Evolutionary conservation across 73 alveolate genomes (phyloP).

Genomic region (Symbiodinium pilosum): DNA sequence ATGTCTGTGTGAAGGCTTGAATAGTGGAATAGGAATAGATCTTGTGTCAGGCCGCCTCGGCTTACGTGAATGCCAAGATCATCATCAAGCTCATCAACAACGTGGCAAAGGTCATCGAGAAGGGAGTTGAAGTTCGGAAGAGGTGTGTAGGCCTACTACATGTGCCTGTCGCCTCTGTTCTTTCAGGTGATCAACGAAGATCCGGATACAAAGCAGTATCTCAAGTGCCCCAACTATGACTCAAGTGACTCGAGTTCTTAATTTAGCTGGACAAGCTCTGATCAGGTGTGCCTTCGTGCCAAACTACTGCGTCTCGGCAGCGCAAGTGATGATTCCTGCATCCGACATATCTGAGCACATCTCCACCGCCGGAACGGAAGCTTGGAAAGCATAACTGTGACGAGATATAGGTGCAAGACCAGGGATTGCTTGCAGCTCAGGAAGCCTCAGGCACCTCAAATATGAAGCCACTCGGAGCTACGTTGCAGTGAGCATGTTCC

Average conservation of each 20-base stretch:
- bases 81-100: conserved; percentile 98
- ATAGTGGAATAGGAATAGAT: conserved; percentile 94
- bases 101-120: conserved; percentile 96
- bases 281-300: conserved; percentile 97
- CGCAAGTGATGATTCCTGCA: conserved; percentile 99
- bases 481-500: too few relatives aligned
- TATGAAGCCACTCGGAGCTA: conserved; percentile 78
- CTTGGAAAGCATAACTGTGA: not conserved
- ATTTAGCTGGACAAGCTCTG: not conserved
- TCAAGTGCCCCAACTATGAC: conserved; percentile 96
- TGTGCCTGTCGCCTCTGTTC: too few relatives aligned
- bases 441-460: conserved; percentile 97
- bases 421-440: not conserved
- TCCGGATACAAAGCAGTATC: conserved; percentile 97
- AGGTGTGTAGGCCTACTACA: too few relatives aligned
- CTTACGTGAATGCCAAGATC: conserved; percentile 99
- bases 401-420: too few relatives aligned
- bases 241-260: not conserved
- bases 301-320: conserved; percentile 98
- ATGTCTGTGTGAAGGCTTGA: not conserved
- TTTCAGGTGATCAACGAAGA: conserved; percentile 98
- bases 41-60: conserved; percentile 99
- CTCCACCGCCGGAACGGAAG: conserved; percentile 99
- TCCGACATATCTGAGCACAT: conserved; percentile 99
- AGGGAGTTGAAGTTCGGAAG: not conserved